These are phyloP conservation scores for Phylloporus sp. DNA, from an alignment of 768 basidiomycete species.

Conservation along the genomic window DNA sequence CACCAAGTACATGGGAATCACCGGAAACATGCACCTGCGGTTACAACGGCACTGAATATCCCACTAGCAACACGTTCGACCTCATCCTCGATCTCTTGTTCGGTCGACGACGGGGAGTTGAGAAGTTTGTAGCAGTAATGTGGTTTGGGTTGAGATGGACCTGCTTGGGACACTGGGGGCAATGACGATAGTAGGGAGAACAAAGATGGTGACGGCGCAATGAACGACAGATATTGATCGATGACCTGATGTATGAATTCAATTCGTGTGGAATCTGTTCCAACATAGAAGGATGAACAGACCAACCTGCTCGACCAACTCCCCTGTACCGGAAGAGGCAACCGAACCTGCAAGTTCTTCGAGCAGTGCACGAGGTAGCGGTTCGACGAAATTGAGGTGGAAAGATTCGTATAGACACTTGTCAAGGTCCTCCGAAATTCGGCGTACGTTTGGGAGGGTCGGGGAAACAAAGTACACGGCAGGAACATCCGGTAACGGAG, in stretches of 20 bases:
- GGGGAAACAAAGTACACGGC: conserved; percentile 96
- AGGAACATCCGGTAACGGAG: conserved; percentile 90
- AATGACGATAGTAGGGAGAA: conserved; percentile 81
- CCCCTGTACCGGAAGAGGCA: conserved; percentile 76
- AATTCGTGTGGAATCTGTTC: neutral
- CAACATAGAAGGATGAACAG: neutral
- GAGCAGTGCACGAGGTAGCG: conserved; percentile 78
- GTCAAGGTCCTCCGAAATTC: conserved; percentile 91
- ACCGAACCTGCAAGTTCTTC: conserved; percentile 92
- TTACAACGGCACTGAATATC: conserved; percentile 86
- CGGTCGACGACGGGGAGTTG: conserved; percentile 86
- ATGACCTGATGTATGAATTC: conserved; percentile 53
- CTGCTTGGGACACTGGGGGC: conserved; percentile 30
- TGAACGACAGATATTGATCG: conserved; percentile 96
- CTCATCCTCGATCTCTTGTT: conserved; percentile 88
- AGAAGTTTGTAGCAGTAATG: conserved; percentile 76
- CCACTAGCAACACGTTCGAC: conserved; percentile 89
- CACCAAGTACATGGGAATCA: neutral
- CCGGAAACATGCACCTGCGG: conserved; percentile 55
- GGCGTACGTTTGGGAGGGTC: conserved; percentile 74
- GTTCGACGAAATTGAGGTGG: conserved; percentile 93
- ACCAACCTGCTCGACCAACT: conserved; percentile 71
- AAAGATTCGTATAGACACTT: conserved; percentile 88
- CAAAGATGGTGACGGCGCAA: conserved; percentile 85
- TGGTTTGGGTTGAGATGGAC: conserved; percentile 34